phyloP scores from a whole-genome alignment of 495 filamentous ascomycete species.

The Parachaetomium inaequale region DNA sequence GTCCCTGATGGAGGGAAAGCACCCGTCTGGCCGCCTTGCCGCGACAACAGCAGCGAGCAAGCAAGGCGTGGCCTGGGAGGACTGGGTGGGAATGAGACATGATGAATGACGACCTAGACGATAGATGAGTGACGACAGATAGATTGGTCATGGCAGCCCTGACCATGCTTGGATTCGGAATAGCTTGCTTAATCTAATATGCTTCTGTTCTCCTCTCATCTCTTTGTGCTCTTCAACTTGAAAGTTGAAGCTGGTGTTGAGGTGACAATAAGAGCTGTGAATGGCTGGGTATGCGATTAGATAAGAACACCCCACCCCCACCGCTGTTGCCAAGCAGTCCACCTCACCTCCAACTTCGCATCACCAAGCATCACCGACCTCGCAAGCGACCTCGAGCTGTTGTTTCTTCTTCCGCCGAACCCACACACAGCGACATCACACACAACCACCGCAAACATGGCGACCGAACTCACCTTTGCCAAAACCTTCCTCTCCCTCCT shows the following conservation, averaged over 20 bases:
- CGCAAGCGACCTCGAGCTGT: neutral
- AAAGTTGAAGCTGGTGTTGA: neutral
- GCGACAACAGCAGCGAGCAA: neutral
- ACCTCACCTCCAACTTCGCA: neutral
- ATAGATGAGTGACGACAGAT: conserved; percentile 24
- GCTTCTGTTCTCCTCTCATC: conserved; percentile 8
- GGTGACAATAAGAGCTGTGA: neutral
- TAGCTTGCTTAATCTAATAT: conserved; percentile 17
- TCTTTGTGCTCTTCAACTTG: neutral
- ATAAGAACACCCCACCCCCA: neutral
- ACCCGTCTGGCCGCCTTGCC: neutral
- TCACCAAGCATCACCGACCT: neutral
- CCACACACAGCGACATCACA: neutral
- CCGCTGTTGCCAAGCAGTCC: neutral
- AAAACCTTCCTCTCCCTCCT: conserved; percentile 77
- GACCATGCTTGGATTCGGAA: conserved; percentile 2
- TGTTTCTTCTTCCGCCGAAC: neutral
- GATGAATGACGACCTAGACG: conserved; percentile 18
- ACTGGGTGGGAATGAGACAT: conserved; percentile 7
- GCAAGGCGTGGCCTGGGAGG: neutral
- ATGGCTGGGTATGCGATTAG: neutral
- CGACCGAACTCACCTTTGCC: conserved; percentile 74
- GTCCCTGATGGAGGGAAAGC: neutral
- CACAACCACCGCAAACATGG: conserved; percentile 14
- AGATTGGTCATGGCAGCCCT: neutral